Base-by-base conservation (phyloP, 1,139 yeast genomes). In the Magnusiomyces paraingens region DNA sequence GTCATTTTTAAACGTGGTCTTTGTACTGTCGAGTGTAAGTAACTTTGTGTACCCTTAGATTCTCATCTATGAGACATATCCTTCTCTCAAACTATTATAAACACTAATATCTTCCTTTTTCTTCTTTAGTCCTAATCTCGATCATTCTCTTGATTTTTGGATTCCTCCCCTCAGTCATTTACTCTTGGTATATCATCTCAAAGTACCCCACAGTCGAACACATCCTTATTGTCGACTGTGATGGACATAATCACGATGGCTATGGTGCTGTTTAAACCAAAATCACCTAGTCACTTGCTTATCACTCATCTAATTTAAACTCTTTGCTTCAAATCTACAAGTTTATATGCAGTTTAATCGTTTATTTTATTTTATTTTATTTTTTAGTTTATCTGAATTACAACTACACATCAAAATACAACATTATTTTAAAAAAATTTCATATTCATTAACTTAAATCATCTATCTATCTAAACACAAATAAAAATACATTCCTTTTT, bases 141-240 rank as follows among this genome's bases (percentile, higher is more conserved):
- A 73, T 87, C 51, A 75, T 85, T 40, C 74, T 88, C 52, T 84
- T 87, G 67, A 61, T 84, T 51, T 74, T 88, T 48, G 95, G 95
- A 2, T 85, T 80, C 69, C 67, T 88, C 58, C 95, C 95, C 0
- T 95, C 95, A 5, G 59, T 68, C 20, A 61, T 68, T 53, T 73
- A 70, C 57, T 67, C 73, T 1, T 66, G 70, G 68, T 70, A 70
- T 61, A 69, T 70, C 55, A 66, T 70, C 49, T 64, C 71, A 43
- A 67, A 70, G 58, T 68, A 67, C 56, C 74, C 73, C 10, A 52
- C 47, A 42, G 22, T 21, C 17, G 56, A 56, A 22, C 52, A 55
- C 49, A 39, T 48, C 6, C 36, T 50, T 36, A 40, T 52, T 15
- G 1, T 11, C 22, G 50, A 50, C 14, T 32, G 17, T 17, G 50